These are phyloP conservation scores for Botrytis tulipae DNA, from an alignment of 2,329 filamentous ascomycete species.

Conservation along the genomic window DNA sequence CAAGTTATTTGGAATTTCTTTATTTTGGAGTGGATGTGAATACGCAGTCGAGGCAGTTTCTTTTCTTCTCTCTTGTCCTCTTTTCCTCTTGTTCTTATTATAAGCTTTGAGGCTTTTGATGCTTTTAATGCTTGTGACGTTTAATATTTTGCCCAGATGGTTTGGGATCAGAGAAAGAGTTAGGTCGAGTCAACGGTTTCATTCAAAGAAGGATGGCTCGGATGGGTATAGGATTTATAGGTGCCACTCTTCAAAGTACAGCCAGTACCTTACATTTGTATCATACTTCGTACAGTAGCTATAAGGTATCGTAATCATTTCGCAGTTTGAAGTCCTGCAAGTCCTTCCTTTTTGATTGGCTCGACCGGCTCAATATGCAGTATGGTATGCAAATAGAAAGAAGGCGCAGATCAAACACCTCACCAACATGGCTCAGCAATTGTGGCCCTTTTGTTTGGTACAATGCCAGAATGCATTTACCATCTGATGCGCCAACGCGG, in stretches of 20 bases:
- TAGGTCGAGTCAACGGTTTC: neutral
- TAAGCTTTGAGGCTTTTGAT: conserved; percentile 2
- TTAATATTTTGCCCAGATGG: neutral
- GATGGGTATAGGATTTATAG: neutral
- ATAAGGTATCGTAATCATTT: neutral
- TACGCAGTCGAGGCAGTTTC: neutral
- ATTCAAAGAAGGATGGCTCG: neutral
- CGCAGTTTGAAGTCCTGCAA: neutral
- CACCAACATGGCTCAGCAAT: conserved; percentile 12
- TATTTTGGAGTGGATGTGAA: neutral
- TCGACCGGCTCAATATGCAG: neutral
- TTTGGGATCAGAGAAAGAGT: neutral
- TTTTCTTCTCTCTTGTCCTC: neutral
- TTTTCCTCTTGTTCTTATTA: too few relatives aligned
- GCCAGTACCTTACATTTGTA: neutral
- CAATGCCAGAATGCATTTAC: neutral
- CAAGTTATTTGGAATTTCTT: neutral
- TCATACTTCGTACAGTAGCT: neutral
- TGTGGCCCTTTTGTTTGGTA: neutral
- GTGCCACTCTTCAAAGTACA: neutral
- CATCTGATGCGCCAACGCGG: conserved; percentile 16
- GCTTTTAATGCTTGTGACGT: neutral
- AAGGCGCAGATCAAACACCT: conserved; percentile 14
- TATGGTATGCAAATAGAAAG: neutral
- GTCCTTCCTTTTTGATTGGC: neutral